Conservation (phyloP, 2,329 filamentous ascomycete species). For the Scopulariopsis brevicaulis region DNA sequence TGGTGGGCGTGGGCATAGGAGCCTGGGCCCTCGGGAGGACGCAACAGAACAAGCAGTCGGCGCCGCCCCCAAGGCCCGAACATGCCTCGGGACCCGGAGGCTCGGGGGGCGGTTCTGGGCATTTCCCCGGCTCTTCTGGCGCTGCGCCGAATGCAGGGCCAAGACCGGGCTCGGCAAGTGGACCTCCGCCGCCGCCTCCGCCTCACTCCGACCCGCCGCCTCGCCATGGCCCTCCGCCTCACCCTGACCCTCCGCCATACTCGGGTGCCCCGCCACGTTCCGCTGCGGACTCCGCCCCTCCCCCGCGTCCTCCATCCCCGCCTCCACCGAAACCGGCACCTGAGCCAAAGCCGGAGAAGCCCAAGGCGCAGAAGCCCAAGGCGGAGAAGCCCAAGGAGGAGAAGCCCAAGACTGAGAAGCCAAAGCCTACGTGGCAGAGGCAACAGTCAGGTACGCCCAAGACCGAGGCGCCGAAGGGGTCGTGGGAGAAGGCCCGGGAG, state of each 20-base stretch:
- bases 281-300: conserved; percentile 17
- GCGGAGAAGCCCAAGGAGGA: conserved; percentile 10
- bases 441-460: conserved; percentile 9
- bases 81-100: conserved; percentile 5
- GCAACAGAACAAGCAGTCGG: conserved; percentile 16
- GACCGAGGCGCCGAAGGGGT: conserved; percentile 10
- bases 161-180: conserved; percentile 1
- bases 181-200: conserved; percentile 21
- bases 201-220: conserved; percentile 18
- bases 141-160: conserved; percentile 11
- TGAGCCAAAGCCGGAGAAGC: not conserved
- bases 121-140: conserved; percentile 21
- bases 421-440: conserved; percentile 26
- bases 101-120: conserved; percentile 12
- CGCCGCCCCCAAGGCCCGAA: conserved; percentile 6
- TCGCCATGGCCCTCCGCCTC: conserved; percentile 20
- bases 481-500: conserved; percentile 60
- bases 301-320: conserved; percentile 7
- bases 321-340: not conserved
- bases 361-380: too few relatives aligned
- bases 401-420: conserved; percentile 17
- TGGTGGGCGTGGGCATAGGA: conserved; percentile 61
- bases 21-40: conserved; percentile 54
- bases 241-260: conserved; percentile 10
- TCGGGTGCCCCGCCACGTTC: conserved; percentile 19